Conservation (phyloP, 1,284 basidiomycete genomes). For the Phylloporus gajari region DNA sequence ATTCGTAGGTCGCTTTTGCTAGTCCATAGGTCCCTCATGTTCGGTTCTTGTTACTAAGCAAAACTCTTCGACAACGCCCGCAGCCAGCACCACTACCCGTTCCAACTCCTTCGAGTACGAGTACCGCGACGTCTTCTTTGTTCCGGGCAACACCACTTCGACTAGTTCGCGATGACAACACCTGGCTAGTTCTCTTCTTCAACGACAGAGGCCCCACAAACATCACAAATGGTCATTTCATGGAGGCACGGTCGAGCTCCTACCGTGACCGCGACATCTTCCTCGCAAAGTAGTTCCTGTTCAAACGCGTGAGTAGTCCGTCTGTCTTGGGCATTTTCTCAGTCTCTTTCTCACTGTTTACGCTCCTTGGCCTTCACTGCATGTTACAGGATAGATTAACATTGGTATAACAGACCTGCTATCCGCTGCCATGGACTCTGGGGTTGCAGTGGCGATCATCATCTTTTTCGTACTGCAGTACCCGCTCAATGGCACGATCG, state of each 20-base stretch:
- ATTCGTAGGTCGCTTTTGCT: no score
- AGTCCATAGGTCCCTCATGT: no score
- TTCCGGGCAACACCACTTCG: constrained; percentile 22
- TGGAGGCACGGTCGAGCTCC: constrained; percentile 4
- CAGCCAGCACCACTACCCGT: background rate
- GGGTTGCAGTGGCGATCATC: constrained; percentile 65
- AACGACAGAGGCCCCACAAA: background rate
- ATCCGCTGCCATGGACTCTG: constrained; percentile 61
- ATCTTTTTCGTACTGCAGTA: constrained; percentile 79
- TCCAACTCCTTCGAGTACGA: constrained; percentile 13
- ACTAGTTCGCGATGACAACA: constrained; percentile 22
- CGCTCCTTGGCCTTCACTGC: background rate
- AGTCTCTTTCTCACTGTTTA: background rate
- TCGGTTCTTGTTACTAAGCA: no score
- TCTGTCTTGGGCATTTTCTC: background rate
- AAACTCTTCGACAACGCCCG: no score
- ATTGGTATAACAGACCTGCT: constrained; percentile 50
- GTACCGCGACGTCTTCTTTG: constrained; percentile 6
- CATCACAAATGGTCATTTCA: constrained; percentile 22
- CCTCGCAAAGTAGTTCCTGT: constrained; percentile 8
- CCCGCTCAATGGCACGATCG: constrained; percentile 70
- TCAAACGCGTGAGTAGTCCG: constrained; percentile 39
- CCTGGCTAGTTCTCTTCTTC: constrained; percentile 9
- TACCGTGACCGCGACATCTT: background rate
- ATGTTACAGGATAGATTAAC: background rate